Evolutionary conservation across 768 basidiomycete genomes (phyloP), one percentile per base, ranked within the genome.

Genomic region (Phanerochaete carnosa): DNA sequence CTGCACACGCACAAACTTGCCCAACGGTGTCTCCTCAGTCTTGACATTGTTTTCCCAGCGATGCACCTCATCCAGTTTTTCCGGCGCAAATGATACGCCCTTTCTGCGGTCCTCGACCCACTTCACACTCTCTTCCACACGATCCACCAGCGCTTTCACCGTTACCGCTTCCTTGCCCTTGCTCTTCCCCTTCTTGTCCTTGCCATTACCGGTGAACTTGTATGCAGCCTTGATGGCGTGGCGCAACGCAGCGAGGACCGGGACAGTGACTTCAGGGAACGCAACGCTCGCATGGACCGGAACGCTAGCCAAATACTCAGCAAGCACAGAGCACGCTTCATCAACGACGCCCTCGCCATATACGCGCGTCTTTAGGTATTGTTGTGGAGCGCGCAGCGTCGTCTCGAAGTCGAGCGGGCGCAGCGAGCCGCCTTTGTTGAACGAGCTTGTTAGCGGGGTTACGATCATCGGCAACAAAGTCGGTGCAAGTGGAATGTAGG

Each of bases 241-340:
- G 46, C 86, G 85, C 54, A 99, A 77, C 1, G 84, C 77, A 12
- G 91, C 80, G 16, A 87, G 75, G 37, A 95, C 77, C 2, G 95
- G 95, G 13, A 98, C 83, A 15, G 86, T 80, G 43, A 96, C 81
- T 75, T 99, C 97, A 1, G 97, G 96, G 80, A 97, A 98, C 0
- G 93, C 93, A 61, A 98, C 87, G 72, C 89, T 92, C 0, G 86
- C 89, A 52, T 92, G 89, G 0, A 95, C 86, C 0, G 84, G 76
- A 9, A 75, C 65, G 32, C 84, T 87, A 30, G 86, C 80, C 56
- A 94, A 84, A 86, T 91, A 94, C 68, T 95, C 94, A 1, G 87
- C 87, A 25, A 96, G 78, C 28, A 93, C 73, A 74, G 84, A 96
- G 5, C 81, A 72, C 16, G 88, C 76, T 73, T 98, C 97, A 56